A percentile compares a stretch with the other conserved stretches of the same genome.
Evolutionary conservation across 805 yeast genomes (phyloP).

Genomic region (Candida hungchunana): DNA sequence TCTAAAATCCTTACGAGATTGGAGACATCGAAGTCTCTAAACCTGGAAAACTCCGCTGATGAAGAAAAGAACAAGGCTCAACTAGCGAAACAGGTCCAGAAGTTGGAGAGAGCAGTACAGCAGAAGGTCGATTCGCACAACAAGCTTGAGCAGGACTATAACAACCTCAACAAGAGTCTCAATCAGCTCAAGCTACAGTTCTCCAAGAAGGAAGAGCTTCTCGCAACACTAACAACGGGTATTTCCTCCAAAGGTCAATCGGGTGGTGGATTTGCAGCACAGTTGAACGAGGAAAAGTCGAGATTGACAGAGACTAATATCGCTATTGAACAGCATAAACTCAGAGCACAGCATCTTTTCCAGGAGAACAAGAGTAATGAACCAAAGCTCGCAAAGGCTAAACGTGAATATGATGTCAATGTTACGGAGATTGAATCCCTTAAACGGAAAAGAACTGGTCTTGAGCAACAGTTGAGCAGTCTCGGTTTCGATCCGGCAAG

Average conservation of each 20-base stretch:
- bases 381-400: slow-evolving; percentile 50
- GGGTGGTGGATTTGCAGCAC: slow-evolving; percentile 74
- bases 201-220: slow-evolving; percentile 66
- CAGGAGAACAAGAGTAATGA: slow-evolving; percentile 44
- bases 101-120: slow-evolving; percentile 31
- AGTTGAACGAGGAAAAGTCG: slow-evolving; percentile 59
- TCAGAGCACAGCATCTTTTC: slow-evolving; percentile 54
- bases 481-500: slow-evolving; percentile 55
- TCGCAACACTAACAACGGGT: slow-evolving; percentile 82
- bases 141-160: slow-evolving; percentile 42
- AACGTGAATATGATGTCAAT: slow-evolving; percentile 39
- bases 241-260: slow-evolving; percentile 76
- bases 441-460: slow-evolving; percentile 32
- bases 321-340: slow-evolving; percentile 50
- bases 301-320: slow-evolving; percentile 50
- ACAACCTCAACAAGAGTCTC: slow-evolving; percentile 40
- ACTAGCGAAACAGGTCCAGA: slow-evolving; percentile 32
- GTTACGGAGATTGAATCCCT: slow-evolving; percentile 41
- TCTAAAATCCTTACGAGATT: slow-evolving; percentile 65
- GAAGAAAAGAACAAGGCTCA: slow-evolving; percentile 37
- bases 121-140: slow-evolving; percentile 36
- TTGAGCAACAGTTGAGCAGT: slow-evolving; percentile 40
- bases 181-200: slow-evolving; percentile 42
- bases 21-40: slow-evolving; percentile 57
- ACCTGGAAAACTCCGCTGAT: slow-evolving; percentile 52